Conservation (phyloP, 192 early-diverging fungal genomes). For the Spizellomyces punctatus region DNA sequence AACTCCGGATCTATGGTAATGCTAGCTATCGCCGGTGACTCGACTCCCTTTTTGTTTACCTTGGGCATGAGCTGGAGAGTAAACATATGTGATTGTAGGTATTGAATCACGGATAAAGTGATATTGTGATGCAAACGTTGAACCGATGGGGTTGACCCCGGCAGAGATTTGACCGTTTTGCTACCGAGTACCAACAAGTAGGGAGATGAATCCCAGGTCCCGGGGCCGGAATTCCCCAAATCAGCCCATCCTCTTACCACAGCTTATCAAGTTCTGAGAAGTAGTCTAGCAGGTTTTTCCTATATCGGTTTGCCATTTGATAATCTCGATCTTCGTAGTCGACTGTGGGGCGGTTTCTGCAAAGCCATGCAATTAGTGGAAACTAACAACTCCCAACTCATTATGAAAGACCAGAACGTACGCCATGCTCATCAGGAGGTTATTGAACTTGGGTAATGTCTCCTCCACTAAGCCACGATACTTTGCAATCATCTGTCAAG, state of each 20-base stretch:
- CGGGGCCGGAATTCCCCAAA: background rate
- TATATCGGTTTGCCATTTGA: slow-evolving; percentile 37
- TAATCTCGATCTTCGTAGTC: slow-evolving; percentile 46
- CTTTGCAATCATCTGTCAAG: slow-evolving; percentile 23
- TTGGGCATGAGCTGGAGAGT: slow-evolving; percentile 56
- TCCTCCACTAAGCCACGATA: slow-evolving; percentile 39
- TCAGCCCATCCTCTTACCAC: slow-evolving; percentile 28
- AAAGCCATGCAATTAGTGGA: background rate
- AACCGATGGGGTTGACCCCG: slow-evolving; percentile 7
- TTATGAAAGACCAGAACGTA: slow-evolving; percentile 8
- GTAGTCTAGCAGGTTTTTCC: slow-evolving; percentile 50
- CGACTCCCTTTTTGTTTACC: slow-evolving; percentile 10
- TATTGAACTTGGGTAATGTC: slow-evolving; percentile 48
- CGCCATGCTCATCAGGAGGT: slow-evolving; percentile 39
- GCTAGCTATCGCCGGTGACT: background rate
- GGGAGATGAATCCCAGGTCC: background rate
- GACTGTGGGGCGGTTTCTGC: slow-evolving; percentile 26
- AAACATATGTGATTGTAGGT: slow-evolving; percentile 55
- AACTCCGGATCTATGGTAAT: slow-evolving; percentile 21
- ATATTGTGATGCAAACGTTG: slow-evolving; percentile 43
- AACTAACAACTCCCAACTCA: no score
- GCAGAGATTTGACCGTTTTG: slow-evolving; percentile 50
- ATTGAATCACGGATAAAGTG: slow-evolving; percentile 45
- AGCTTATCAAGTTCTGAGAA: slow-evolving; percentile 54
- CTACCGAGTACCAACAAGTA: slow-evolving; percentile 20